These are phyloP conservation scores for Exophiala aquamarina DNA, from an alignment of 2,329 filamentous ascomycete species.

Conservation along the genomic window DNA sequence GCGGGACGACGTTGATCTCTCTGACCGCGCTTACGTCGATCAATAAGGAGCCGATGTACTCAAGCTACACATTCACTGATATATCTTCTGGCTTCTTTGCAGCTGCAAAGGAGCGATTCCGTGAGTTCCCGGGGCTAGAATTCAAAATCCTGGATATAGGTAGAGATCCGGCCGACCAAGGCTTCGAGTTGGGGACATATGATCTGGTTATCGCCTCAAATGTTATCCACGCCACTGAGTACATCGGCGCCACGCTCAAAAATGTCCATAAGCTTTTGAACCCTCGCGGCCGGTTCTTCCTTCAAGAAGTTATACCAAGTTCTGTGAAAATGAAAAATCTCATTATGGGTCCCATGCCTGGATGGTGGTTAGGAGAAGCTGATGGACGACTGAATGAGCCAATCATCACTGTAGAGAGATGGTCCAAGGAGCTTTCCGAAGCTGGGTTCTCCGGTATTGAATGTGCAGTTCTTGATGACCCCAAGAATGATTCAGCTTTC, in stretches of 20 bases:
- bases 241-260: slow-evolving; percentile 27
- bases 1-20: slow-evolving; percentile 28
- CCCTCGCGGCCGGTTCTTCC: slow-evolving; percentile 16
- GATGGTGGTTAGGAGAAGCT: slow-evolving; percentile 30
- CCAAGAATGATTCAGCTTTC: neutral
- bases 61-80: slow-evolving; percentile 26
- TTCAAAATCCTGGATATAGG: slow-evolving; percentile 34
- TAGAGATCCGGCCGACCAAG: slow-evolving; percentile 32
- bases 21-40: slow-evolving; percentile 5
- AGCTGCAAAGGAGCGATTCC: slow-evolving; percentile 12
- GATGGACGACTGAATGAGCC: slow-evolving; percentile 14
- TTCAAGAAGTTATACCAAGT: slow-evolving; percentile 12
- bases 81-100: slow-evolving; percentile 27
- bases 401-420: slow-evolving; percentile 7
- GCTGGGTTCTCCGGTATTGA: slow-evolving; percentile 16
- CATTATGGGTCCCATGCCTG: slow-evolving; percentile 26
- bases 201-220: slow-evolving; percentile 38
- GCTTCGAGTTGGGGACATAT: slow-evolving; percentile 31
- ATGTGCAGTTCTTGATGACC: neutral
- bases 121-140: slow-evolving; percentile 21
- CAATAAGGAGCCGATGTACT: slow-evolving; percentile 29
- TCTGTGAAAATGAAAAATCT: slow-evolving; percentile 12
- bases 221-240: slow-evolving; percentile 36
- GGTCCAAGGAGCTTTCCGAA: slow-evolving; percentile 6
- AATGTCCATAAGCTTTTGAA: slow-evolving; percentile 32